These are phyloP conservation scores for Mangifera indica DNA, from an alignment of 345 rosid species.

Conservation along the genomic window DNA sequence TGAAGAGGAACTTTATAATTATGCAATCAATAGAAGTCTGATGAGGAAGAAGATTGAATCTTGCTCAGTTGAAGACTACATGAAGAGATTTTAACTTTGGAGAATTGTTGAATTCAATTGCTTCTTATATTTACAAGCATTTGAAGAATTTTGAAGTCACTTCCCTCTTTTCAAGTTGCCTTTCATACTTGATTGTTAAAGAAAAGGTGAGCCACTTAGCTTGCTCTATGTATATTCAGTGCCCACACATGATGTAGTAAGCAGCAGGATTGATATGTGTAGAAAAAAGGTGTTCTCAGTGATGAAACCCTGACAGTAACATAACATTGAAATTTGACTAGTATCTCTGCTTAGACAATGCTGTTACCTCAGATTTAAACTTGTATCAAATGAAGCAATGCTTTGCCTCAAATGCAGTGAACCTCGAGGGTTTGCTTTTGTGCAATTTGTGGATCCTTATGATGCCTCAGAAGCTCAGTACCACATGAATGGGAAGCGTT, in stretches of 20 bases:
- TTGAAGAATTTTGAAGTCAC: conserved; percentile 66
- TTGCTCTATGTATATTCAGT: conserved; percentile 40
- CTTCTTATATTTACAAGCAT: conserved; percentile 67
- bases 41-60: conserved; percentile 54
- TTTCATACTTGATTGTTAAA: conserved; percentile 60
- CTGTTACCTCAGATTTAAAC: conserved; percentile 17
- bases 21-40: conserved; percentile 70
- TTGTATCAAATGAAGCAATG: conserved; percentile 25
- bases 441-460: conserved; percentile 87
- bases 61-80: conserved; percentile 48
- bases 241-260: conserved; percentile 44
- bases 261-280: conserved; percentile 30
- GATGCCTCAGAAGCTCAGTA: conserved; percentile 90
- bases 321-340: conserved; percentile 17
- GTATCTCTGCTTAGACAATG: conserved; percentile 7
- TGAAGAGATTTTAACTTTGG: conserved; percentile 51
- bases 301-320: conserved; percentile 29
- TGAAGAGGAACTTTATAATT: conserved; percentile 57
- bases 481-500: conserved; percentile 77
- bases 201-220: conserved; percentile 65
- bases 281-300: conserved; percentile 32
- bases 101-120: conserved; percentile 61
- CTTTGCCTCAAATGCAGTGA: conserved; percentile 45
- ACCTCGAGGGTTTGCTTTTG: conserved; percentile 98
- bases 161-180: conserved; percentile 77